Base-by-base conservation (phyloP, 2,329 filamentous ascomycete species). In the Microdochium bolleyi region DNA sequence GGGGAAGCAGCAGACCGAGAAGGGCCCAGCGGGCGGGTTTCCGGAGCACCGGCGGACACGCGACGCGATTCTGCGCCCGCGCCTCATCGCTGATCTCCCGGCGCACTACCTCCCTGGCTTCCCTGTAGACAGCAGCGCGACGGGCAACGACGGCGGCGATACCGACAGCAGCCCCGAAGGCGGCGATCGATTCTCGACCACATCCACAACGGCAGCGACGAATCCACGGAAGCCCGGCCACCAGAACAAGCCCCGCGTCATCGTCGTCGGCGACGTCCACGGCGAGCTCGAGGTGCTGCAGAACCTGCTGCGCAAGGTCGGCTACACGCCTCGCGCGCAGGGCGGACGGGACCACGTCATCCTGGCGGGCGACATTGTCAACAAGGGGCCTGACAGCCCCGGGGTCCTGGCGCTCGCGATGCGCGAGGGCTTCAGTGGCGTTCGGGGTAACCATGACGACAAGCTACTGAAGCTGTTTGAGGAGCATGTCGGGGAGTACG, bases 401-500 rank as follows among this genome's bases (percentile, higher is more conserved):
- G 89, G 85, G 37, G 89, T 96, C 1, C 77, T 97, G 49, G 81
- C 87, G 54, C 75, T 91, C 44, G 85, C 89, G 37, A 87, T 90
- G 66, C 70, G 79, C 14, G 71, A 92, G 37, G 80, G 82, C 50
- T 92, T 92, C 22, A 89, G 85, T 27, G 89, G 84, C 56, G 90
- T 97, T 9, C 85, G 92, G 50, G 94, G 94, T 19, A 96, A 96
- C 70, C 89, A 96, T 70, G 94, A 99, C 66, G 92, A 97, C 66
- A 80, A 84, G 22, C 77, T 96, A 21, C 77, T 97, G n/a, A 77
- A 86, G 9, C 78, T 84, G 1, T 80, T 25, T 16, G 48, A 25
- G 24, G 7, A 46, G 21, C 41, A 46, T 22, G 57, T 41, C 51
- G 53, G 53, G 37, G 32, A 51, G 24, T 52, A 60, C 16, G 57